A percentile compares a stretch with the other conserved stretches of the same genome.
These are phyloP conservation scores for Elongisporangium undulatum DNA, from an alignment of 352 stramenopile species.

Conservation along the genomic window DNA sequence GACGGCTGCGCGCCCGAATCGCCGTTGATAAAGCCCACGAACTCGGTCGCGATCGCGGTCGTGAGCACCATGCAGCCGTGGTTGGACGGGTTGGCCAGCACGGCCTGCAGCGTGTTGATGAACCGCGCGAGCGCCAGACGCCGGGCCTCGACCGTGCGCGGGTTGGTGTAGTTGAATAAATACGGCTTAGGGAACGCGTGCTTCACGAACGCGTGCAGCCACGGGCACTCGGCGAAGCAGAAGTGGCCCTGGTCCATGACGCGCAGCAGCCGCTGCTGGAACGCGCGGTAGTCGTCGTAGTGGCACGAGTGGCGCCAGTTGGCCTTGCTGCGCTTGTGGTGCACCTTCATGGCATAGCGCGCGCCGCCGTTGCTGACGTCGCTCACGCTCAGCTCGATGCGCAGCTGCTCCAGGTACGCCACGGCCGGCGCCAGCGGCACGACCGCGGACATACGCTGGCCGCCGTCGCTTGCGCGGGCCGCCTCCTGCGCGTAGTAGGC, in stretches of 20 bases:
- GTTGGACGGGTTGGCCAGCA: slow-evolving; percentile 34
- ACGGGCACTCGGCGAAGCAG: slow-evolving; percentile 42
- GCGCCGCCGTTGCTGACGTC: slow-evolving; percentile 13
- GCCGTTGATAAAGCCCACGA: slow-evolving; percentile 23
- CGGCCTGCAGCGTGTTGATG: slow-evolving; percentile 29
- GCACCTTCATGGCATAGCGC: slow-evolving; percentile 29
- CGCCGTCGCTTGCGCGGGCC: not conserved
- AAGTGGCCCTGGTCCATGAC: slow-evolving; percentile 29
- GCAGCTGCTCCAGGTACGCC: slow-evolving; percentile 25
- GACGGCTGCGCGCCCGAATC: slow-evolving; percentile 6
- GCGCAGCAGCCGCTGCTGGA: slow-evolving; percentile 26
- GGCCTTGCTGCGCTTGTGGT: slow-evolving; percentile 28
- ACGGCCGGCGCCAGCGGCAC: slow-evolving; percentile 15
- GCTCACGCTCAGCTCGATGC: slow-evolving; percentile 21
- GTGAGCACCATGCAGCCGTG: slow-evolving; percentile 31
- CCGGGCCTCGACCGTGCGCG: slow-evolving; percentile 20
- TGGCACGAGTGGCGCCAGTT: slow-evolving; percentile 29
- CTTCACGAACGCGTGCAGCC: slow-evolving; percentile 34
- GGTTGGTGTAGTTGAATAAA: slow-evolving; percentile 21
- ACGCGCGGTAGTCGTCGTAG: slow-evolving; percentile 31
- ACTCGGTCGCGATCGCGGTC: slow-evolving; percentile 20
- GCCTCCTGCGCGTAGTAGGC: slow-evolving; percentile 17
- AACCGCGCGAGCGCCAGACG: slow-evolving; percentile 26
- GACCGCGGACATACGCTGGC: slow-evolving; percentile 8
- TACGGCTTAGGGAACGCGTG: slow-evolving; percentile 19